Base-by-base conservation (phyloP, 2,329 filamentous ascomycete species). In the Cordyceps farinosa region DNA sequence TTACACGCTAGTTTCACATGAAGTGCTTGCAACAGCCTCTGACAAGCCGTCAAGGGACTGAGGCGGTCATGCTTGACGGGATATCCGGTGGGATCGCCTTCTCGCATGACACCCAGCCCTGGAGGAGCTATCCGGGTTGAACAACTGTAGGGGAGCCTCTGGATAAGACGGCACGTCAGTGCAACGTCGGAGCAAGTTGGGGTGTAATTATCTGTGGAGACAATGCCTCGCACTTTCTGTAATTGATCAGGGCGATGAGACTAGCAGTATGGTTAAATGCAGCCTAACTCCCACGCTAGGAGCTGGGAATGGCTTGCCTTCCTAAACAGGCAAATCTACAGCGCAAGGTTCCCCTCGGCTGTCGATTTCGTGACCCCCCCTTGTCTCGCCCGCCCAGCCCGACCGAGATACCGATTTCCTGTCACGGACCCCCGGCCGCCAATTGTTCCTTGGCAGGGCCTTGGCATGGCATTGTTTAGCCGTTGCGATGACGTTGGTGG, bases 141-240 rank as follows among this genome's bases (percentile, higher is more conserved):
- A 34, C 9, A 3, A 9, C 32, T 34, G 5, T 34, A 5, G 32
- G 32, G 32, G 32, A 34, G 32, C 9, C 32, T 34, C 75, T 17
- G 73, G 51, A 40, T 40, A 54, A 54, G 51, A 54, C 51, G 51
- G 51, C 51, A 54, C 34, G 36, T 34, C 13, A 40, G 32, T 54
- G 51, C 27, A 54, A 54, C 36, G n/a, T 45, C 44, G 44, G 44
- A 45, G 10, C n/a, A 22, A 22, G n/a, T 45, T n/a, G 8, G 10
- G 11, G 5, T 11, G 17, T 45, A 22, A n/a, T 3, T 10, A 45
- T 45, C 44, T 45, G 51, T 32, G 13, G 48, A 13, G 29, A 51
- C 48, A n/a, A n/a, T 53, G 6, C 32, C 32, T 9, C 32, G 32
- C 32, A 22, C 27, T 15, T 48, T 30, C 45, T 48, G 1, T 3